Evolutionary conservation across 345 rosid species (phyloP).

Genomic region (Aegle marmelos): DNA sequence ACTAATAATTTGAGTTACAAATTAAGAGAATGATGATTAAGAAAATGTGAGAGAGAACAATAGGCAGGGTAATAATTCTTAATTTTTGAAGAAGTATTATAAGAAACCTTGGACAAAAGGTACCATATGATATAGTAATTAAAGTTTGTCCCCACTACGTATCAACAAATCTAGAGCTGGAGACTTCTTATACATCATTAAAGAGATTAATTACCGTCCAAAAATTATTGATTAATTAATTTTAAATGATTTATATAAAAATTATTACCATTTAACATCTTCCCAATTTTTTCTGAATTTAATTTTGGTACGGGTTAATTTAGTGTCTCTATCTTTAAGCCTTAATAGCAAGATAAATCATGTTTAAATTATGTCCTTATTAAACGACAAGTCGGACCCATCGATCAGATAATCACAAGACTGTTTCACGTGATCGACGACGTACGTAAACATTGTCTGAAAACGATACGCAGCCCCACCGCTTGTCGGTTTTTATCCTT

Average conservation of each 20-base stretch:
- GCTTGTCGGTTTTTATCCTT: constrained; percentile 28
- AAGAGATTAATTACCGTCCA: too few relatives aligned
- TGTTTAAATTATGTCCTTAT: constrained; percentile 3
- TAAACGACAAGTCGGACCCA: constrained; percentile 28
- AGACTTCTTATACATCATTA: too few relatives aligned
- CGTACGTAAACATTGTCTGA: constrained; percentile 5
- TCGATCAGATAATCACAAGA: constrained; percentile 10
- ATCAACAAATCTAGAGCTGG: too few relatives aligned
- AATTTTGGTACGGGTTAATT: background rate
- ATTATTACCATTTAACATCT: background rate
- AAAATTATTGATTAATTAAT: too few relatives aligned
- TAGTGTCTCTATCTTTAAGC: constrained; percentile 1
- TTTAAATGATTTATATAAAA: background rate
- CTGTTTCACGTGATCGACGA: constrained; percentile 31
- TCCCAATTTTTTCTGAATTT: background rate
- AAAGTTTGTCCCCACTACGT: too few relatives aligned
- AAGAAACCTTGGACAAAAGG: too few relatives aligned
- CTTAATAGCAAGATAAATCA: constrained; percentile 16
- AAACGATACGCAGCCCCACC: constrained; percentile 13
- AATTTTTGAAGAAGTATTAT: too few relatives aligned
- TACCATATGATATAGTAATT: too few relatives aligned
- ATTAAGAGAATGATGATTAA: background rate
- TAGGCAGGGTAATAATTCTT: too few relatives aligned
- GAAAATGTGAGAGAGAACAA: background rate
- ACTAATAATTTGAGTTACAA: background rate